Evolutionary conservation across 2,329 filamentous ascomycete species (phyloP), one percentile per base, ranked within the genome.

Genomic region (Xylaria arbuscula): DNA sequence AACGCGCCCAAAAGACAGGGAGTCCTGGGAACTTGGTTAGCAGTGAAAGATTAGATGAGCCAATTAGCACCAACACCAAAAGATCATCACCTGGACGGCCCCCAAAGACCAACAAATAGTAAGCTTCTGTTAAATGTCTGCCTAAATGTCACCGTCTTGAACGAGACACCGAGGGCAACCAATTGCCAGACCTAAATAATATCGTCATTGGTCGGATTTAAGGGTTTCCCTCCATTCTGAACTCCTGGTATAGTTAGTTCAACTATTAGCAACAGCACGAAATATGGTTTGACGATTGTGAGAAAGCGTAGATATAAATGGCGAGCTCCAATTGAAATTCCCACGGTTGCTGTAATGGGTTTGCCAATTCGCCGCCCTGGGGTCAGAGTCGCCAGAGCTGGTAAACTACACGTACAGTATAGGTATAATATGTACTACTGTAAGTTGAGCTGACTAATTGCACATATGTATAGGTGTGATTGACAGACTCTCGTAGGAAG

Each of bases 91-190:
- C 53, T 60, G 22, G 54, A 61, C 47, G 19, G 40, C 55, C 24
- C 22, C 22, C 8, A 15, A 42, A 32, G 48, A 9, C 7, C 13
- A 19, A 15, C 24, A 65, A 68, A 64, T 53, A 65, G 68, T 70
- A 68, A 70, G 68, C 62, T 34, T 36, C 34, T 47, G 51, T 38
- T 59, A 54, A 48, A 45, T 22, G 51, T 42, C 53, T 62, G 56
- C 64, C 64, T 61, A 56, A 62, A 54, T 48, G 42, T 32, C 42
- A 42, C 19, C 28, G 48, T 38, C 58, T 60, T 19, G 34, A 63
- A 63, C 38, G 45, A 17, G 17, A 50, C 48, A 28, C 40, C 19
- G 56, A 64, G 34, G 22, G 1, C n/a, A 19, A 3, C 5, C 28
- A 28, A 28, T 24, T 11, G 38, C 50, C 22, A 17, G 48, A n/a